Evolutionary conservation across 169 alveolate genomes (phyloP), one percentile per base, ranked within the genome.

Genomic region (Plasmodium yoelii): DNA sequence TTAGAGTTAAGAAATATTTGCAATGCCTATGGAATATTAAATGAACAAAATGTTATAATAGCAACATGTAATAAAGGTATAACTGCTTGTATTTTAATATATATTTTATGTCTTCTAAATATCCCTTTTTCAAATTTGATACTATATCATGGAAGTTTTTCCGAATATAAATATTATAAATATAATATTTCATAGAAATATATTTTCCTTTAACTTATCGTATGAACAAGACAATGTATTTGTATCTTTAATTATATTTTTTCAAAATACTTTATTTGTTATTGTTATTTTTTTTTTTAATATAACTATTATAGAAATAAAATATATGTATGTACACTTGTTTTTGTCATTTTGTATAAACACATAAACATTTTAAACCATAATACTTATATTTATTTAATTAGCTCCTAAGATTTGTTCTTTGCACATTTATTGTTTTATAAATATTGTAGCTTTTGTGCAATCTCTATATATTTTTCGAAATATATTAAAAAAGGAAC

Each of bases 41-140:
- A 65, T 55, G 72, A 80, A 26, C 57, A 67, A n/a, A 80, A 64
- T 28, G 47, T 60, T 7, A 15, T 64, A 34, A 67, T 80, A 67
- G 34, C 70, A 12, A 64, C 84, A 19, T 80, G 80, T 13, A 65
- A 53, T 51, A 65, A 67, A 39, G 90, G 90, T 6, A 67, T 80
- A 28, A 67, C 63, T 53, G 82, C 90, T 26, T 80, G 90, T 53
- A 18, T 80, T 64, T 39, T 80, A 67, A 26, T 80, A 56, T 67
- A 39, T 47, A 61, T 80, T 80, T 55, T 80, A 22, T 60, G 65
- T 22, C 24, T 51, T 39, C 63, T 65, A 51, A 56, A 80, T 39
- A 67, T 53, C 19, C 88, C 88, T 8, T 57, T 75, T 46, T 69
- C 73, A 13, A 51, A 75, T 42, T 67, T 75, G 56, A 67, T 67